Percentiles rank a stretch among this genome's conserved stretches.
Conservation (phyloP, 148 eudicot species). For the Talinum fruticosum region DNA sequence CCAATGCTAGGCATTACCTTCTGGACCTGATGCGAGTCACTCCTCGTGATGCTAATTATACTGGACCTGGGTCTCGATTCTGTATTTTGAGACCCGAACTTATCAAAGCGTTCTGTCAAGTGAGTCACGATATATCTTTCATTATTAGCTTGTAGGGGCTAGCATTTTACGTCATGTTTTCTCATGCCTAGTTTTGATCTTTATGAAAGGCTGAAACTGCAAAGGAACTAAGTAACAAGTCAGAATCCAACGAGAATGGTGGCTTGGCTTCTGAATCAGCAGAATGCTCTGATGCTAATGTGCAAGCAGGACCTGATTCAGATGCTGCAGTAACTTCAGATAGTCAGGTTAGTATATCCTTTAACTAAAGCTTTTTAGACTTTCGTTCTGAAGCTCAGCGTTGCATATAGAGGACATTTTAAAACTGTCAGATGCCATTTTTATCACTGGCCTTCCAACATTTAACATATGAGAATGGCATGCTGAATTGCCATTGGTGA, state of each 20-base stretch:
- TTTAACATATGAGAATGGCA: not conserved
- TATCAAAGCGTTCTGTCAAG: constrained; percentile 78
- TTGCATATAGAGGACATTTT: not conserved
- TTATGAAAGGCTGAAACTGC: constrained; percentile 57
- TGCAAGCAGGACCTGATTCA: constrained; percentile 23
- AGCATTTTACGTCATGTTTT: not conserved
- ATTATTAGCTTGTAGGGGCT: not conserved
- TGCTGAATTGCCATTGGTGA: not conserved
- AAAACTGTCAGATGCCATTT: not conserved
- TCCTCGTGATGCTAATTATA: constrained; percentile 98
- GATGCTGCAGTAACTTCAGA: constrained; percentile 27
- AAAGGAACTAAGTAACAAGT: constrained; percentile 33
- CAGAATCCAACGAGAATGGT: constrained; percentile 31
- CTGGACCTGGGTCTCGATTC: constrained; percentile 83
- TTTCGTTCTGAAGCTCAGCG: not conserved
- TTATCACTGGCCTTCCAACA: not conserved
- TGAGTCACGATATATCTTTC: constrained; percentile 26
- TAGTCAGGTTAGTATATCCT: constrained; percentile 35
- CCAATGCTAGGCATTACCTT: constrained; percentile 78
- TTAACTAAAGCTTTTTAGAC: not conserved
- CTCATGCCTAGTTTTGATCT: constrained; percentile 14
- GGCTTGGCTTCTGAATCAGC: constrained; percentile 38
- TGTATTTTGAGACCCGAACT: constrained; percentile 95
- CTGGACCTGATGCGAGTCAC: constrained; percentile 99
- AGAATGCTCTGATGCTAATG: constrained; percentile 35